Conservation (phyloP, 2,329 filamentous ascomycete genomes). For the Nannizziopsis arthrosporioides region DNA sequence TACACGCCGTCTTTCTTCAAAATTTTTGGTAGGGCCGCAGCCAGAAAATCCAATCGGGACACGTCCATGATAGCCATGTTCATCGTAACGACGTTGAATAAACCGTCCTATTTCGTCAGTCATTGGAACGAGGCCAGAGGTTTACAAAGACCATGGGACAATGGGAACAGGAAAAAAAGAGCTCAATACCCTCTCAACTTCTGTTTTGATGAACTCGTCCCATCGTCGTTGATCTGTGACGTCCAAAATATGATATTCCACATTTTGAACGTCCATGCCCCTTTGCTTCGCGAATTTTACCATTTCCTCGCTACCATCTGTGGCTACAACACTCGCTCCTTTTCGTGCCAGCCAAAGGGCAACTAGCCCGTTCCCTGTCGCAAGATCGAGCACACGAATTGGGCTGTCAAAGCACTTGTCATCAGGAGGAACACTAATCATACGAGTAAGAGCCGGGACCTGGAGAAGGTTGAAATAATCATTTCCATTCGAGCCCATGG, state of each 20-base stretch:
- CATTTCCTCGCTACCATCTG: constrained; percentile 37
- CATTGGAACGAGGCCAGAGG: background rate
- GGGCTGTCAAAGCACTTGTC: constrained; percentile 11
- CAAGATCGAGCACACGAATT: constrained; percentile 35
- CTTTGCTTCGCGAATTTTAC: constrained; percentile 27
- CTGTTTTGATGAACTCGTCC: constrained; percentile 19
- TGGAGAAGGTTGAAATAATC: constrained; percentile 37
- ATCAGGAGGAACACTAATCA: constrained; percentile 22
- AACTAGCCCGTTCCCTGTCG: constrained; percentile 41
- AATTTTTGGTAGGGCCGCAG: constrained; percentile 31
- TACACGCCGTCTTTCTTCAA: constrained; percentile 34
- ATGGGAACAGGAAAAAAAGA: background rate
- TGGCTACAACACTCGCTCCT: constrained; percentile 33
- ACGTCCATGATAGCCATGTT: constrained; percentile 44
- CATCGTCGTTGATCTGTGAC: constrained; percentile 29
- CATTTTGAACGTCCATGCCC: constrained; percentile 12
- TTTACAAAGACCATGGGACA: background rate
- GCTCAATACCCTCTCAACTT: constrained; percentile 8
- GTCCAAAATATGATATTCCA: constrained; percentile 29
- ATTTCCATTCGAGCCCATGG: constrained; percentile 34
- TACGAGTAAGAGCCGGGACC: constrained; percentile 30
- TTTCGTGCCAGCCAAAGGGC: constrained; percentile 35
- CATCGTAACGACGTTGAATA: constrained; percentile 37
- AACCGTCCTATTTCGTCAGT: constrained; percentile 16
- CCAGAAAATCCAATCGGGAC: constrained; percentile 34